Evolutionary conservation across 257 asterid species (phyloP).

Genomic region (Perilla frutescens): DNA sequence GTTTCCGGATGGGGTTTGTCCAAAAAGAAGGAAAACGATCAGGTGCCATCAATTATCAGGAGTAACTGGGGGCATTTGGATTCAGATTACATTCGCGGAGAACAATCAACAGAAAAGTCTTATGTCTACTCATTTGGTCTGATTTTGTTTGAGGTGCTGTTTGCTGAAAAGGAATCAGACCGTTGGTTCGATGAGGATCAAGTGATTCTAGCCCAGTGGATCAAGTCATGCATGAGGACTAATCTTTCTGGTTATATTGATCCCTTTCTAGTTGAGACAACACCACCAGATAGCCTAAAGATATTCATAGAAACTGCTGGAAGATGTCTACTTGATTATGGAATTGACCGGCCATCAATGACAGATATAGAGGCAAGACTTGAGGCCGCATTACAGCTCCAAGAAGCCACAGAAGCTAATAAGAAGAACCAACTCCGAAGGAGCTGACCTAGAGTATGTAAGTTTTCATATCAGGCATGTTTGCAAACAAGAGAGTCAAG

Average conservation of each 20-base stretch:
- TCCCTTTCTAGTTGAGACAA: slow-evolving; percentile 52
- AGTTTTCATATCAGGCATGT: too few species aligned
- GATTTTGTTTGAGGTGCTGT: slow-evolving; percentile 60
- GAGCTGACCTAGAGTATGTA: slow-evolving; percentile 20
- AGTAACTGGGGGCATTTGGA: slow-evolving; percentile 50
- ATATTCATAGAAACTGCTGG: slow-evolving; percentile 57
- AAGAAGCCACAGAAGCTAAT: slow-evolving; percentile 57
- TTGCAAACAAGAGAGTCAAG: too few species aligned
- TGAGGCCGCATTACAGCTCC: slow-evolving; percentile 57
- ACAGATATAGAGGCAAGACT: slow-evolving; percentile 53
- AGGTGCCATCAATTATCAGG: slow-evolving; percentile 30
- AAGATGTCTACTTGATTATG: slow-evolving; percentile 60
- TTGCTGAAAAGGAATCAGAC: slow-evolving; percentile 51
- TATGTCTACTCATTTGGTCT: slow-evolving; percentile 61
- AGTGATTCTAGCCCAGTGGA: slow-evolving; percentile 64
- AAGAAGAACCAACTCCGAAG: slow-evolving; percentile 31
- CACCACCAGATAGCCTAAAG: slow-evolving; percentile 57
- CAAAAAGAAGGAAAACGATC: slow-evolving; percentile 37
- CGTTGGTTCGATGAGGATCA: slow-evolving; percentile 65
- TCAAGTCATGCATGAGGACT: slow-evolving; percentile 54
- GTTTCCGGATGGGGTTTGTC: slow-evolving; percentile 61
- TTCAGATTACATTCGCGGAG: slow-evolving; percentile 62
- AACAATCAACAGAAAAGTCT: slow-evolving; percentile 51
- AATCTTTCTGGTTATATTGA: slow-evolving; percentile 51
- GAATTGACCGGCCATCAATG: slow-evolving; percentile 61